Base-by-base conservation (phyloP, 768 basidiomycete genomes). In the Fibroporia radiculosa region DNA sequence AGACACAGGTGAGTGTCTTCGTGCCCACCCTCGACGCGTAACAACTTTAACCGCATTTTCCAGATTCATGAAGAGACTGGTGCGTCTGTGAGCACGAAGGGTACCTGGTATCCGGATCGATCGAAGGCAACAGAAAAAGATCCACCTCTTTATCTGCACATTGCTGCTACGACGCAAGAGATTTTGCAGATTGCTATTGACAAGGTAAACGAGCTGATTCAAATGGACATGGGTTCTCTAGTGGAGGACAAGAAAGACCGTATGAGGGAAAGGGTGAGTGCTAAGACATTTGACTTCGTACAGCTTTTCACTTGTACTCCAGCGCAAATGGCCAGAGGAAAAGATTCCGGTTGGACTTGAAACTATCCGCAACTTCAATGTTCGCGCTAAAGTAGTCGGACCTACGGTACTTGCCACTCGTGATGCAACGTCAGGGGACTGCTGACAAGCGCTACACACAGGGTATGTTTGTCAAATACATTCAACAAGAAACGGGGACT, bases 291-390 rank as follows among this genome's bases (percentile, higher is more conserved):
- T 13, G 14, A 13, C 7, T 2, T 16, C 3, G 24, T 24, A 3
- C 37, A 19, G 7, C 18, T 35, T 24, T 4, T 20, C 16, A 56
- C 58, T 47, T 32, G 12, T 32, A 14, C 53, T 28, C 8, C 56
- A 92, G 87, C 75, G 90, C 44, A 96, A 95, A 78, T 98, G 95
- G 95, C 93, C 93, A 1, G 95, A 98, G 62, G 93, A 93, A 65
- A 97, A 96, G 64, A 66, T 97, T 7, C 82, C 82, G 0, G 89
- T 99, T 31, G 84, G 82, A 3, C 62, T 99, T 42, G 93, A 98
- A 13, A 83, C 82, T 42, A 79, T 98, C 55, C 76, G 95, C 40
- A 97, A 97, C 65, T 99, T 99, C 67, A 97, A 99, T 63, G 84
- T 99, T 40, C 75, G 95, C 45, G 95, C 95, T 19, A 99, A 99